phyloP scores from a whole-genome alignment of 441 rosid species.

The Gossypium gossypioides region DNA sequence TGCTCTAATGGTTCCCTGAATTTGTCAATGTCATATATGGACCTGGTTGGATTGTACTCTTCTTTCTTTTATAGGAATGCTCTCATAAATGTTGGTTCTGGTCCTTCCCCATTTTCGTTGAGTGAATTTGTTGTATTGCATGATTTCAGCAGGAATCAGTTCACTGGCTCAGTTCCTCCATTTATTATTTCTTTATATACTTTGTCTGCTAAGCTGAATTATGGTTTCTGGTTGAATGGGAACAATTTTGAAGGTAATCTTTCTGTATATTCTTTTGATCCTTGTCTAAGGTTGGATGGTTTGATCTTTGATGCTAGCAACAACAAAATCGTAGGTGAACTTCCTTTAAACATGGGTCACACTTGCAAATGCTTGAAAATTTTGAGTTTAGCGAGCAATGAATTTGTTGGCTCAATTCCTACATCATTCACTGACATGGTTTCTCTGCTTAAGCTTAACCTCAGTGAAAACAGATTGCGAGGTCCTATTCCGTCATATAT shows the following conservation, averaged over 20 bases:
- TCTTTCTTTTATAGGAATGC: constrained; percentile 21
- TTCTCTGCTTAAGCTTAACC: constrained; percentile 38
- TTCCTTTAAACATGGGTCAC: constrained; percentile 36
- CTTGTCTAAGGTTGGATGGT: constrained; percentile 32
- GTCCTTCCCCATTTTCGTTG: constrained; percentile 4
- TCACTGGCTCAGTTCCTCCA: constrained; percentile 33
- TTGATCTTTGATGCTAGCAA: constrained; percentile 36
- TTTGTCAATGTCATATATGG: constrained; percentile 18
- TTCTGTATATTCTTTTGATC: constrained; percentile 29
- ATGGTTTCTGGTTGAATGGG: constrained; percentile 41
- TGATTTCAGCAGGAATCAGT: constrained; percentile 39
- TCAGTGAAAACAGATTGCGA: constrained; percentile 39
- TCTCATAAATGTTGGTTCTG: constrained; percentile 16
- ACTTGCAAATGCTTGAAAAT: constrained; percentile 31
- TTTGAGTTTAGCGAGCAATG: constrained; percentile 42
- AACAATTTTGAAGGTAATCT: constrained; percentile 38
- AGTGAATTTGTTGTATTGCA: constrained; percentile 26
- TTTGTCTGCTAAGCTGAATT: constrained; percentile 24
- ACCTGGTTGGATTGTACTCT: constrained; percentile 15
- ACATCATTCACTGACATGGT: constrained; percentile 25
- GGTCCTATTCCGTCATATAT: constrained; percentile 38
- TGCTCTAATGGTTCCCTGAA: constrained; percentile 20
- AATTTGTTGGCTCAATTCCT: constrained; percentile 37
- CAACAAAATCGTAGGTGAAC: constrained; percentile 39
- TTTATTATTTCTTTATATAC: constrained; percentile 30